Evolutionary conservation across 2,329 filamentous ascomycete species (phyloP).

Genomic region (Aspergillus sp.): DNA sequence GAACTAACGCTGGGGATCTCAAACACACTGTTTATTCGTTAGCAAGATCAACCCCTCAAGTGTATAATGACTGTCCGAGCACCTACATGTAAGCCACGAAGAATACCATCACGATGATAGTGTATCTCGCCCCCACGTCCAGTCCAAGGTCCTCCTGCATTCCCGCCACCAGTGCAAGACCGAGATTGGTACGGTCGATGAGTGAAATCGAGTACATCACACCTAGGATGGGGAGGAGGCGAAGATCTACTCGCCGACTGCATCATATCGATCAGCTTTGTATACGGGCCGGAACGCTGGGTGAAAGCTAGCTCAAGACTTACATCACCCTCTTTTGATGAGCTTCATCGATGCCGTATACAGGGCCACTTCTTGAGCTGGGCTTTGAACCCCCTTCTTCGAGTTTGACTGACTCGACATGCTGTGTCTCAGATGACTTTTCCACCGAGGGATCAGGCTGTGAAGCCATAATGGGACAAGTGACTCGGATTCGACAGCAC

Average conservation of each 20-base stretch:
- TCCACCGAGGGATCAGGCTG: not conserved
- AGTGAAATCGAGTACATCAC: slow-evolving; percentile 38
- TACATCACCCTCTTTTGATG: slow-evolving; percentile 15
- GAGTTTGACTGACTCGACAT: slow-evolving; percentile 9
- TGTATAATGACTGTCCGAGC: not conserved
- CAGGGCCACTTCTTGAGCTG: not conserved
- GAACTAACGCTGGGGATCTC: slow-evolving; percentile 13
- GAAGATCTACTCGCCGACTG: slow-evolving; percentile 26
- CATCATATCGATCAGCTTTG: not conserved
- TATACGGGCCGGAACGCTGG: not conserved
- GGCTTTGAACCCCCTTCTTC: not conserved
- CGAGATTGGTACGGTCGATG: slow-evolving; percentile 40
- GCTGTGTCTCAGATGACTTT: slow-evolving; percentile 3
- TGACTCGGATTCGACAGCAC: too few species aligned
- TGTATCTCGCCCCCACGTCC: slow-evolving; percentile 23
- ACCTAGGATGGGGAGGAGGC: slow-evolving; percentile 40
- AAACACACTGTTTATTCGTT: slow-evolving; percentile 3
- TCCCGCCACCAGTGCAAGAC: slow-evolving; percentile 28
- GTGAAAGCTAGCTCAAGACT: not conserved
- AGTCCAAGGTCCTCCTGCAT: slow-evolving; percentile 26
- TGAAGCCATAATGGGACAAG: not conserved
- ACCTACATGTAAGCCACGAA: slow-evolving; percentile 26
- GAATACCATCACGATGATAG: slow-evolving; percentile 26
- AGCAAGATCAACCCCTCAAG: not conserved
- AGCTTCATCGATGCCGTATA: slow-evolving; percentile 13